A percentile compares a stretch with the other conserved stretches of the same genome.
Conservation (phyloP, 169 alveolate species). For the Plasmodium gonderi region DNA sequence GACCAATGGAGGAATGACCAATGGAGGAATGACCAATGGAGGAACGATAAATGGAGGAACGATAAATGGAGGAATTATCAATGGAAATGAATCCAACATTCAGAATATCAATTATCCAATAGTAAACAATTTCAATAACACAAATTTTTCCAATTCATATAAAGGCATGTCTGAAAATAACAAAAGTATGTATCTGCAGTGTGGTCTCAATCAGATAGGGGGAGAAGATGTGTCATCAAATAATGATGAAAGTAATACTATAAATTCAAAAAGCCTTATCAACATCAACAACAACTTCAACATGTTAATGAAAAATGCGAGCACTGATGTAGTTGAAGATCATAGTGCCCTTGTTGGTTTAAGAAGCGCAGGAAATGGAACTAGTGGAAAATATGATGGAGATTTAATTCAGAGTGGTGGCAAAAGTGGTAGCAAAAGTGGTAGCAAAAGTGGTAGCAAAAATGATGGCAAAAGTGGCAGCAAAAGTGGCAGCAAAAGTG, state of each 20-base stretch:
- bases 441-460: not conserved
- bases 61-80: too few relatives aligned
- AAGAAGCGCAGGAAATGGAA: too few relatives aligned
- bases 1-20: too few relatives aligned
- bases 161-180: not conserved
- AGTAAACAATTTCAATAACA: not conserved
- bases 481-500: not conserved
- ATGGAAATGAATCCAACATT: too few relatives aligned
- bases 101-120: too few relatives aligned
- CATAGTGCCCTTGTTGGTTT: too few relatives aligned
- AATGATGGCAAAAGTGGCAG: not conserved
- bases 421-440: not conserved
- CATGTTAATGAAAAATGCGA: constrained; percentile 27
- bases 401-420: too few relatives aligned
- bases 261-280: constrained; percentile 36
- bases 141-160: constrained; percentile 15
- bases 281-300: constrained; percentile 58
- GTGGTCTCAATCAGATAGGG: not conserved
- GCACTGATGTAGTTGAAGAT: not conserved
- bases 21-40: too few relatives aligned
- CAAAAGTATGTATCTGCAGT: not conserved
- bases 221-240: not conserved
- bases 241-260: not conserved
- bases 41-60: too few relatives aligned
- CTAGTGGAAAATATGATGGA: too few relatives aligned